A percentile compares a stretch with the other conserved stretches of the same genome.
Conservation (phyloP, 2,329 filamentous ascomycete species). For the Phialemonium atrogriseum region DNA sequence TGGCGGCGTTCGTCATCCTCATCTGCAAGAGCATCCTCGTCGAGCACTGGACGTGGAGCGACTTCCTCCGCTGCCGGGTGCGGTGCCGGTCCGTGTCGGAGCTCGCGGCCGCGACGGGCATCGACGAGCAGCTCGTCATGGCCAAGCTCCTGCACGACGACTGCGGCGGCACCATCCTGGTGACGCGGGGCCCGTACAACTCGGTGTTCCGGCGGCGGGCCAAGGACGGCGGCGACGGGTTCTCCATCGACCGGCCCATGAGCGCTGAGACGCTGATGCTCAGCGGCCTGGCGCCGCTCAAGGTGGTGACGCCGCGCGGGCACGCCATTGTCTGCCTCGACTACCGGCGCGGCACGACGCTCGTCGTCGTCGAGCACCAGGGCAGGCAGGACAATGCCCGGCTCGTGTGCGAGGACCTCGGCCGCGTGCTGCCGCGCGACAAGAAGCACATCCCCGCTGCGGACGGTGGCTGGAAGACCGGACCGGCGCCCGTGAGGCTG, state of each 20-base stretch:
- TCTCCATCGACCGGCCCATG: slow-evolving; percentile 16
- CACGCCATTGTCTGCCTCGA: slow-evolving; percentile 5
- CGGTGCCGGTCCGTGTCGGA: slow-evolving; percentile 17
- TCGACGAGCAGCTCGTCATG: slow-evolving; percentile 16
- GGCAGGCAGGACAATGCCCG: no score
- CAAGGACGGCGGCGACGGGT: slow-evolving; percentile 8
- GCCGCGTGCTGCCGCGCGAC: no score
- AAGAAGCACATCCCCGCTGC: no score
- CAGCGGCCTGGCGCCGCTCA: slow-evolving; percentile 10
- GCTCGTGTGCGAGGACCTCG: no score
- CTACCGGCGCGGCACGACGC: no score
- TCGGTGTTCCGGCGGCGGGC: slow-evolving; percentile 11
- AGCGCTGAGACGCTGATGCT: slow-evolving; percentile 8
- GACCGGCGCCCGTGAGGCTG: no score
- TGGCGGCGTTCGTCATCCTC: slow-evolving; percentile 18
- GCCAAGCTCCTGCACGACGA: slow-evolving; percentile 17
- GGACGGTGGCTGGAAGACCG: no score
- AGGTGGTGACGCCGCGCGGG: slow-evolving; percentile 6
- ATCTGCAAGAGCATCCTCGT: slow-evolving; percentile 17
- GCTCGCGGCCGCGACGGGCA: slow-evolving; percentile 12
- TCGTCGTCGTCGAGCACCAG: no score
- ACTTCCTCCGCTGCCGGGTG: slow-evolving; percentile 18
- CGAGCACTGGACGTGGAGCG: slow-evolving; percentile 19
- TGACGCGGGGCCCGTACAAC: slow-evolving; percentile 16
- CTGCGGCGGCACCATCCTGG: slow-evolving; percentile 8